These are phyloP conservation scores for Phytophthora gonapodyides DNA, from an alignment of 352 stramenopile genomes.

Conservation along the genomic window DNA sequence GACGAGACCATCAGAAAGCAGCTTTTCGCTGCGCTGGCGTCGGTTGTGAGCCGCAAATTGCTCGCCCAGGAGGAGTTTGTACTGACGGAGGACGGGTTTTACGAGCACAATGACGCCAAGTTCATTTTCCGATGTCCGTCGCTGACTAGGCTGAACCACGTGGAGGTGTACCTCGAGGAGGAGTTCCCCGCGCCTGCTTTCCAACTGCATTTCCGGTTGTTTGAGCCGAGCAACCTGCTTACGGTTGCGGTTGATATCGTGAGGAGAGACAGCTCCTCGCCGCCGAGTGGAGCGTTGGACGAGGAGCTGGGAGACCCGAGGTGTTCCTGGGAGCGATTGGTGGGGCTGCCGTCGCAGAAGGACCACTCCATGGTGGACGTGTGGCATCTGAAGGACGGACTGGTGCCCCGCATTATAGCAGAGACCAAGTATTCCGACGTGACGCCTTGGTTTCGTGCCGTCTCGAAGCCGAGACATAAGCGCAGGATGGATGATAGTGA, in stretches of 20 bases:
- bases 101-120: conserved; percentile 57
- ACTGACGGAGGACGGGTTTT: conserved; percentile 32
- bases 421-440: conserved; percentile 71
- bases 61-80: conserved; percentile 52
- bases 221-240: conserved; percentile 51
- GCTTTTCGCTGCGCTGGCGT: conserved; percentile 52
- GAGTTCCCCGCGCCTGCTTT: conserved; percentile 46
- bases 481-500: conserved; percentile 47
- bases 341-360: conserved; percentile 54
- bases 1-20: conserved; percentile 31
- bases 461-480: conserved; percentile 47
- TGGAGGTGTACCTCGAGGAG: conserved; percentile 72
- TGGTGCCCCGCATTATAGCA: conserved; percentile 58
- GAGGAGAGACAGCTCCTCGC: conserved; percentile 27
- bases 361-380: conserved; percentile 79
- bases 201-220: conserved; percentile 53
- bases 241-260: conserved; percentile 57
- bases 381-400: conserved; percentile 61
- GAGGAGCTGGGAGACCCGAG: conserved; percentile 47
- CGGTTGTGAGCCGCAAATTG: conserved; percentile 36
- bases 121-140: conserved; percentile 72
- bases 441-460: conserved; percentile 56
- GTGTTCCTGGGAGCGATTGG: conserved; percentile 59
- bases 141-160: conserved; percentile 56
- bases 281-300: not conserved